Percentiles rank a stretch among this genome's conserved stretches.
phyloP scores from a whole-genome alignment of 2,329 filamentous ascomycete genomes.

The Saccharata proteae region DNA sequence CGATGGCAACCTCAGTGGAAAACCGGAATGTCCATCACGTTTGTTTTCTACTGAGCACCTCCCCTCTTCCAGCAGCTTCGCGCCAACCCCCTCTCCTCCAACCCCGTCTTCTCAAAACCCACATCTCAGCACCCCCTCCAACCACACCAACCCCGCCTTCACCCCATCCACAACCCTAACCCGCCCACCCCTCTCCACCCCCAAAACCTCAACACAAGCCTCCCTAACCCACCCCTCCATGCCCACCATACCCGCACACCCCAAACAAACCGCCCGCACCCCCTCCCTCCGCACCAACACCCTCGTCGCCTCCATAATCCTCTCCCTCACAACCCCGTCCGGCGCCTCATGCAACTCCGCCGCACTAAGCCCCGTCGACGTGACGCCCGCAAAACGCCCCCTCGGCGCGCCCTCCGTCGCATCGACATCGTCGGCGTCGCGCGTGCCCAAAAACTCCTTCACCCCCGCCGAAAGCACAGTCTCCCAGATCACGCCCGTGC shows the following conservation, averaged over 20 bases:
- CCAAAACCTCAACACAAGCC: conserved; percentile 53
- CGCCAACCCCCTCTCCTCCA: too few relatives aligned
- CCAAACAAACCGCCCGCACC: conserved; percentile 63
- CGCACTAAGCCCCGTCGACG: conserved; percentile 70
- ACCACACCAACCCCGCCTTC: conserved; percentile 52
- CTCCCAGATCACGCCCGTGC: conserved; percentile 78
- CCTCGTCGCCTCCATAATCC: conserved; percentile 59
- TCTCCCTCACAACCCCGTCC: conserved; percentile 46
- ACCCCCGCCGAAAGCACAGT: conserved; percentile 57
- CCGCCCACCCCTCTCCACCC: conserved; percentile 42
- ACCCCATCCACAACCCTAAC: conserved; percentile 72
- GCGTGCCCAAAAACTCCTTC: conserved; percentile 46
- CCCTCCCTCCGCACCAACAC: conserved; percentile 45
- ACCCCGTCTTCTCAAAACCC: conserved; percentile 19
- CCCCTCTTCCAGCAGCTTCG: too few relatives aligned
- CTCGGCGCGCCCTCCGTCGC: conserved; percentile 9
- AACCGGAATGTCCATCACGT: too few relatives aligned
- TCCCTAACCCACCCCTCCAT: conserved; percentile 64
- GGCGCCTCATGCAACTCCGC: conserved; percentile 63
- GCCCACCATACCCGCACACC: conserved; percentile 85
- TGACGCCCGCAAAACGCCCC: conserved; percentile 61
- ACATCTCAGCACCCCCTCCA: conserved; percentile 40
- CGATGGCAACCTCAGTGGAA: too few relatives aligned
- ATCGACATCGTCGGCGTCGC: conserved; percentile 15
- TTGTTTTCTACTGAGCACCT: too few relatives aligned